These are phyloP conservation scores for Lactifluus rugatus DNA, from an alignment of 768 basidiomycete species.

Conservation along the genomic window DNA sequence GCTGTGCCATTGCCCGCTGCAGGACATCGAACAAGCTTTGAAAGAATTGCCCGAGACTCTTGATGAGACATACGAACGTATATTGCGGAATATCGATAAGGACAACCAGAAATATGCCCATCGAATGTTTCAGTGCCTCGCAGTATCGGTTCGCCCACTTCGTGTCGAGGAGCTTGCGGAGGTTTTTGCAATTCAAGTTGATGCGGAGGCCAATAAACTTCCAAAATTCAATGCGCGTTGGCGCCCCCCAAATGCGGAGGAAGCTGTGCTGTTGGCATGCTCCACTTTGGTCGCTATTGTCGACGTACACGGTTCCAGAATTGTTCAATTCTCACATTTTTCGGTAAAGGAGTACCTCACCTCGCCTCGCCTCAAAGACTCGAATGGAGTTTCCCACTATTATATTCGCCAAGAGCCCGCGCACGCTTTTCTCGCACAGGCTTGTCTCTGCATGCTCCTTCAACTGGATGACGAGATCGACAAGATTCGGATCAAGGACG, in stretches of 20 bases:
- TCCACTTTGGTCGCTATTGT: not conserved
- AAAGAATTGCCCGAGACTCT: not conserved
- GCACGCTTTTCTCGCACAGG: not conserved
- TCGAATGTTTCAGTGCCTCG: not conserved
- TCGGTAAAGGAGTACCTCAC: not conserved
- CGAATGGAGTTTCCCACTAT: not conserved
- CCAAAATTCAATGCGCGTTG: not conserved
- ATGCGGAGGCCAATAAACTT: accelerated
- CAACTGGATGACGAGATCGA: not conserved
- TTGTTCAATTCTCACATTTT: not conserved
- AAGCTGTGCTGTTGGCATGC: not conserved
- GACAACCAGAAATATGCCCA: not conserved
- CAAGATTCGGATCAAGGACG: not conserved
- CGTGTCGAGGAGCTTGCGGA: not conserved
- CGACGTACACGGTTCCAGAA: not conserved
- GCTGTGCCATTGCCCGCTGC: not conserved
- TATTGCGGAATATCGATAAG: not conserved
- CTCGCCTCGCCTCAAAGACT: not conserved
- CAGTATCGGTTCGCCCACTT: not conserved
- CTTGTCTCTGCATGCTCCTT: not conserved
- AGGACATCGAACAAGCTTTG: not conserved
- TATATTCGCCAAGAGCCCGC: not conserved
- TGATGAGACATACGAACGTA: not conserved
- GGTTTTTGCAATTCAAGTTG: not conserved
- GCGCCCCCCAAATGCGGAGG: not conserved